phyloP scores from a whole-genome alignment of 75 land plant genomes.

The Pinus albicaulis region DNA sequence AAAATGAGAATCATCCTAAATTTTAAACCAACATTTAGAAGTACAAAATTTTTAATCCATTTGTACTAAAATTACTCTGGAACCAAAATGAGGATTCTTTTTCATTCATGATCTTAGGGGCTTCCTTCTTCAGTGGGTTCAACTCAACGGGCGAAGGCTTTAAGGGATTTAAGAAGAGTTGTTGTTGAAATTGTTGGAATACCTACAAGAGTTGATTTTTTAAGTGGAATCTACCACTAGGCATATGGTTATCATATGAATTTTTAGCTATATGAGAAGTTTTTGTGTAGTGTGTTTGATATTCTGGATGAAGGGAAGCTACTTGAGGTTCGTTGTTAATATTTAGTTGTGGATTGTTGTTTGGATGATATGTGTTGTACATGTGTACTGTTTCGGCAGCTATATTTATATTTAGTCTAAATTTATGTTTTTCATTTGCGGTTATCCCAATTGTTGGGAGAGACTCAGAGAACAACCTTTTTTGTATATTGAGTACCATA shows the following conservation, averaged over 20 bases:
- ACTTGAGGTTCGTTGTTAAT: constrained; percentile 11
- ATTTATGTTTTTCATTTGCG: background rate
- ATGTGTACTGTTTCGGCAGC: constrained; percentile 28
- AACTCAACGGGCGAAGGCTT: constrained; percentile 22
- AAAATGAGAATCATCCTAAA: background rate
- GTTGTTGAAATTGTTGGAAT: constrained; percentile 14
- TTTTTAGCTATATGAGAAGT: constrained; percentile 20
- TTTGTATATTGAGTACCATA: background rate
- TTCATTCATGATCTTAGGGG: background rate
- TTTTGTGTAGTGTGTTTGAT: constrained; percentile 26
- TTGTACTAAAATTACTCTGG: background rate
- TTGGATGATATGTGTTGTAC: constrained; percentile 15
- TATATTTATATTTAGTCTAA: background rate
- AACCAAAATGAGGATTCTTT: background rate
- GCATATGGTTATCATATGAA: constrained; percentile 29
- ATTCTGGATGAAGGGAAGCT: constrained; percentile 21
- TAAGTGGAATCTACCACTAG: constrained; percentile 27
- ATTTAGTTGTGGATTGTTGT: background rate
- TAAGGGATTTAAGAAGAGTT: constrained; percentile 17
- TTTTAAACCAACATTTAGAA: background rate
- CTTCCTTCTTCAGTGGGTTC: constrained; percentile 19
- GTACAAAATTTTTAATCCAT: background rate
- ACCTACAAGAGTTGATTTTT: constrained; percentile 18
- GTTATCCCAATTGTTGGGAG: background rate
- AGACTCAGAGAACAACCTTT: background rate